Evolutionary conservation across 345 rosid species (phyloP).

Genomic region (Cochlearia excelsa): DNA sequence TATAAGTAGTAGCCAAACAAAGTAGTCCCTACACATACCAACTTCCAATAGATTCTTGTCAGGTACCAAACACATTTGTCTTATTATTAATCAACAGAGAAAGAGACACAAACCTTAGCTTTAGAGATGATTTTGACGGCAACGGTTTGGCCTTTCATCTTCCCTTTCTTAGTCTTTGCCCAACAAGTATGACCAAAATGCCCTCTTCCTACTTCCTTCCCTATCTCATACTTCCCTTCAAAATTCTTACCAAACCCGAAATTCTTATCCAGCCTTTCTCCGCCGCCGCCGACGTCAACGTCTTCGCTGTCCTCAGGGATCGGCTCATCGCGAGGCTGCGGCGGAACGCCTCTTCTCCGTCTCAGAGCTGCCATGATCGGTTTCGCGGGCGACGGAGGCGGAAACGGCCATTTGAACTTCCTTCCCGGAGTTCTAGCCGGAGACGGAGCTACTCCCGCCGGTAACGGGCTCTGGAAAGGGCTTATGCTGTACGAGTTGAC

Average conservation of each 20-base stretch:
- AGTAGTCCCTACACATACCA: too few species aligned
- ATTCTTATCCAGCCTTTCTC: slow-evolving; percentile 60
- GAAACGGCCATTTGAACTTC: slow-evolving; percentile 88
- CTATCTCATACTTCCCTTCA: slow-evolving; percentile 72
- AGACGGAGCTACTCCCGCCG: slow-evolving; percentile 77
- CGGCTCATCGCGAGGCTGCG: slow-evolving; percentile 58
- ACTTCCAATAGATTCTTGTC: too few species aligned
- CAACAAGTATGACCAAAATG: slow-evolving; percentile 98
- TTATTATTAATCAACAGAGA: too few species aligned
- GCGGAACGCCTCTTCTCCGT: slow-evolving; percentile 46
- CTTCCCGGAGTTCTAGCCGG: slow-evolving; percentile 83
- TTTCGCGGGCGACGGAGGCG: slow-evolving; percentile 98
- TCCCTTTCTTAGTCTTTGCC: slow-evolving; percentile 82
- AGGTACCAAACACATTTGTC: too few species aligned
- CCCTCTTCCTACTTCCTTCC: slow-evolving; percentile 92
- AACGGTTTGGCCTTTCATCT: slow-evolving; percentile 66
- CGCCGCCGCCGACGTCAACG: slow-evolving; percentile 21
- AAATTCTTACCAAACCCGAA: slow-evolving; percentile 81
- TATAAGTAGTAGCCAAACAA: too few species aligned
- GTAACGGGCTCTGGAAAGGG: slow-evolving; percentile 75
- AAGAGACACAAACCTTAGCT: slow-evolving; percentile 51
- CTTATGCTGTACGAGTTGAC: slow-evolving; percentile 55
- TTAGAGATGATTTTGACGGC: slow-evolving; percentile 96
- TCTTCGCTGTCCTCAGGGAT: slow-evolving; percentile 55
- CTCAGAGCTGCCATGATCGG: slow-evolving; percentile 77